phyloP scores from a whole-genome alignment of 1,284 basidiomycete genomes.

The Trichosporon faecale region DNA sequence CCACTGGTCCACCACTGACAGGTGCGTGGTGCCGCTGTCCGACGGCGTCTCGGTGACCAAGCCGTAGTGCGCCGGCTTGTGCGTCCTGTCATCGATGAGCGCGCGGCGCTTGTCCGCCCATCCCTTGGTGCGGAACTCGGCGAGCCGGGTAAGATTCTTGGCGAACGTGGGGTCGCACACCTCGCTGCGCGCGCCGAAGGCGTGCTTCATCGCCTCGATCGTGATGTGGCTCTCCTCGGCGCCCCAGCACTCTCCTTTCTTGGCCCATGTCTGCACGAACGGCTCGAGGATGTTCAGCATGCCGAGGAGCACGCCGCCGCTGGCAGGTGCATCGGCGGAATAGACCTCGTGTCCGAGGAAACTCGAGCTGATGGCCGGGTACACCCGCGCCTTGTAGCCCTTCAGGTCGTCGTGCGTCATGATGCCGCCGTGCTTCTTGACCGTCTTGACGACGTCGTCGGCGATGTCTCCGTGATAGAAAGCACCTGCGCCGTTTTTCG shows the following conservation, averaged over 20 bases:
- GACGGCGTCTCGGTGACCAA: constrained; percentile 70
- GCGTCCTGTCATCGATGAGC: constrained; percentile 63
- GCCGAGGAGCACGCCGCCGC: constrained; percentile 46
- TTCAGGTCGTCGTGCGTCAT: constrained; percentile 44
- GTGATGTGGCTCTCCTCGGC: constrained; percentile 73
- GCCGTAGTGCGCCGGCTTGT: constrained; percentile 75
- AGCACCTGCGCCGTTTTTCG: constrained; percentile 40
- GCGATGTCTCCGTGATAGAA: constrained; percentile 51
- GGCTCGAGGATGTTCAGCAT: constrained; percentile 47
- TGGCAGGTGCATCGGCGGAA: constrained; percentile 74
- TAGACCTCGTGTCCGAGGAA: constrained; percentile 77
- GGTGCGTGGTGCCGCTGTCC: constrained; percentile 90
- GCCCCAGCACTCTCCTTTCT: constrained; percentile 11
- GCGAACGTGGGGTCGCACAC: constrained; percentile 70
- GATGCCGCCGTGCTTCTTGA: constrained; percentile 43
- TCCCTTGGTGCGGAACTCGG: constrained; percentile 66
- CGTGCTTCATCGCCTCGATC: constrained; percentile 89
- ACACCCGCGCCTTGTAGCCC: constrained; percentile 66
- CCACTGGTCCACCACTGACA: constrained; percentile 72
- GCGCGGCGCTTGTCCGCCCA: constrained; percentile 63
- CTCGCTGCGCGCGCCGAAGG: constrained; percentile 70
- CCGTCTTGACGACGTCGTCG: constrained; percentile 41
- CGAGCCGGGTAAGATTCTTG: constrained; percentile 56
- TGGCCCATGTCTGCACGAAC: constrained; percentile 6
- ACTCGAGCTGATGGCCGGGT: constrained; percentile 68